Conservation (phyloP, 2,329 filamentous ascomycete genomes). For the Stagonosporopsis vannaccii region DNA sequence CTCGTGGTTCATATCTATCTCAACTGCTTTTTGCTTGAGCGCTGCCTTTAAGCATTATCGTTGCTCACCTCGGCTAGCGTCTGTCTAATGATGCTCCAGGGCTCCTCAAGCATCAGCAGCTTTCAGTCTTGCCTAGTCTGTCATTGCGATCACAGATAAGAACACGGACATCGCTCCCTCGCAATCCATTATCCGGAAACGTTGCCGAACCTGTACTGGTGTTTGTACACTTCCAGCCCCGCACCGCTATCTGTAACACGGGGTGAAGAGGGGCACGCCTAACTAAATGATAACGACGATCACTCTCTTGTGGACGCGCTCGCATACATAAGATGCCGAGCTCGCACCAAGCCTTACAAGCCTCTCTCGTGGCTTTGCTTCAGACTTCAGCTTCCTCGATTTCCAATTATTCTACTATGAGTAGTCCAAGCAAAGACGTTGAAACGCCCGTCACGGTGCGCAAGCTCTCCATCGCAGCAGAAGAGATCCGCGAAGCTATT, state of each 20-base stretch:
- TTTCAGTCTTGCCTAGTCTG: neutral
- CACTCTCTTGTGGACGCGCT: neutral
- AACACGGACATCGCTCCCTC: neutral
- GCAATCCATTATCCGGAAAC: conserved; percentile 3
- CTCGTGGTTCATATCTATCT: neutral
- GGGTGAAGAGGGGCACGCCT: conserved; percentile 11
- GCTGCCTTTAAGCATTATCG: neutral
- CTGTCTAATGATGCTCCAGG: neutral
- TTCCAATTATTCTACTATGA: conserved; percentile 4
- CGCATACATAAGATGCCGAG: conserved; percentile 15
- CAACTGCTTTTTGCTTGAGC: neutral
- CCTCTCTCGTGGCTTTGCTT: neutral
- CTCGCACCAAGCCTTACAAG: conserved; percentile 8
- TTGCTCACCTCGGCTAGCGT: neutral
- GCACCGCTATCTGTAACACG: conserved; percentile 12
- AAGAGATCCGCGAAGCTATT: conserved; percentile 45
- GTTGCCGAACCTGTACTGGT: conserved; percentile 3
- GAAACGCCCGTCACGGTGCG: conserved; percentile 9
- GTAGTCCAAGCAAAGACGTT: conserved; percentile 4
- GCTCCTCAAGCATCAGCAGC: neutral
- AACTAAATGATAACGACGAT: conserved; percentile 15
- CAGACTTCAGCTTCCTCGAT: neutral
- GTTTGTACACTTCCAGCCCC: conserved; percentile 6
- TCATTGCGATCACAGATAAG: conserved; percentile 2
- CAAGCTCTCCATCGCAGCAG: conserved; percentile 21